phyloP scores from a whole-genome alignment of 306 rosid species.

The Medicago ruthenica region DNA sequence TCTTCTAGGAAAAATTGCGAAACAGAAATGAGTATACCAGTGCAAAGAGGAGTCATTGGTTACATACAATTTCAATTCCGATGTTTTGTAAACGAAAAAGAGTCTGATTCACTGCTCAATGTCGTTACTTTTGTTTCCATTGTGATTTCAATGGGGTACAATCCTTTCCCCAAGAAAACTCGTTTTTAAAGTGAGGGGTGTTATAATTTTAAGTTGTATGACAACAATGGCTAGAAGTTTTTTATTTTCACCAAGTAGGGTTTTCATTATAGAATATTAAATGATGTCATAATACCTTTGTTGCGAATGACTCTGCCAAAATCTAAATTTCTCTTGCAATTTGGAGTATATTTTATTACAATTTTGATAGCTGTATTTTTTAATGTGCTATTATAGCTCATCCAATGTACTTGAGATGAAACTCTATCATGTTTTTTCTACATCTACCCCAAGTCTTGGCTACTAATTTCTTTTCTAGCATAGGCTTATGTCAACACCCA shows the following conservation, averaged over 20 bases:
- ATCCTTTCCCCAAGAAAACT: neutral
- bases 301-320: too few species aligned
- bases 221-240: neutral
- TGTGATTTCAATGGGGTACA: neutral
- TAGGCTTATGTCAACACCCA: too few species aligned
- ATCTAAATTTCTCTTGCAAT: too few species aligned
- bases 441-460: too few species aligned
- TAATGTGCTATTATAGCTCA: too few species aligned
- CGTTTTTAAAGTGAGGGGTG: neutral
- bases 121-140: conserved; percentile 6
- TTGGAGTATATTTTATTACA: too few species aligned
- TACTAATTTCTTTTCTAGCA: too few species aligned
- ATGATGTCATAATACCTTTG: neutral
- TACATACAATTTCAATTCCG: conserved; percentile 14
- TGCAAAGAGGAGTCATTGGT: conserved; percentile 32
- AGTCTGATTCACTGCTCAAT: neutral
- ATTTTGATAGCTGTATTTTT: too few species aligned
- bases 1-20: conserved; percentile 36
- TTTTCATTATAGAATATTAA: neutral
- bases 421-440: too few species aligned
- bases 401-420: too few species aligned
- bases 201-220: neutral
- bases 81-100: neutral
- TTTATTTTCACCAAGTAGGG: neutral
- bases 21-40: conserved; percentile 20